Evolutionary conservation across 768 basidiomycete genomes (phyloP).

Genomic region (Sistotremastrum suecicum): DNA sequence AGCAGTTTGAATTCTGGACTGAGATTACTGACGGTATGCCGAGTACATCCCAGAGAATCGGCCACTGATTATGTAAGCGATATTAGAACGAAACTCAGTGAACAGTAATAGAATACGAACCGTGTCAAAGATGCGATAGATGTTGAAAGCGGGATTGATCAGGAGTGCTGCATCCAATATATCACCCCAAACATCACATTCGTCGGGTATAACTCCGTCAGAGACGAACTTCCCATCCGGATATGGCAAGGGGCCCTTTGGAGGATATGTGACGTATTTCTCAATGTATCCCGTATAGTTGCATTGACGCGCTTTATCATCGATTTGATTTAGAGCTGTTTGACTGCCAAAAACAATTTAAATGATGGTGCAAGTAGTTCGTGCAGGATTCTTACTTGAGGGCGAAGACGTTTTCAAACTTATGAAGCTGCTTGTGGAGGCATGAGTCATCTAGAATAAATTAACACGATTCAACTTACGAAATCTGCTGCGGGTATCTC

Average conservation of each 20-base stretch:
- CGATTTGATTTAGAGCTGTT: conserved; percentile 19
- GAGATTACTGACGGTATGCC: conserved; percentile 50
- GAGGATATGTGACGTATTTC: conserved; percentile 21
- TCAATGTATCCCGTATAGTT: conserved; percentile 21
- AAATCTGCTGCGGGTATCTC: conserved; percentile 9
- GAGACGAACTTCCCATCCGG: conserved; percentile 15
- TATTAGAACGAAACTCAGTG: not conserved
- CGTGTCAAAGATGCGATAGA: conserved; percentile 43
- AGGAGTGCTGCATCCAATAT: conserved; percentile 26
- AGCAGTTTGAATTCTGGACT: not conserved
- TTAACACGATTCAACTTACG: too few species aligned
- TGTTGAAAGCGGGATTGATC: conserved; percentile 38
- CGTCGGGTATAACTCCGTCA: conserved; percentile 27
- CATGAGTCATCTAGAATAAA: too few species aligned
- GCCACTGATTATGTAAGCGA: conserved; percentile 22
- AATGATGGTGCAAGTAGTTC: not conserved
- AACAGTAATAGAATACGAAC: conserved; percentile 23
- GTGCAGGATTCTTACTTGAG: conserved; percentile 16
- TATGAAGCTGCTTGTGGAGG: too few species aligned
- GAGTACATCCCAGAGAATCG: conserved; percentile 65
- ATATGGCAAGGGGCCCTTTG: conserved; percentile 17
- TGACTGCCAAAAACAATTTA: not conserved
- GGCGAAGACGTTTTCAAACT: conserved; percentile 10
- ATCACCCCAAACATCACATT: conserved; percentile 34
- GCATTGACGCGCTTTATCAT: conserved; percentile 40